Percentiles rank a stretch among this genome's conserved stretches.
Conservation (phyloP, 176 grass and related monocot genomes). For the Themeda triandra region DNA sequence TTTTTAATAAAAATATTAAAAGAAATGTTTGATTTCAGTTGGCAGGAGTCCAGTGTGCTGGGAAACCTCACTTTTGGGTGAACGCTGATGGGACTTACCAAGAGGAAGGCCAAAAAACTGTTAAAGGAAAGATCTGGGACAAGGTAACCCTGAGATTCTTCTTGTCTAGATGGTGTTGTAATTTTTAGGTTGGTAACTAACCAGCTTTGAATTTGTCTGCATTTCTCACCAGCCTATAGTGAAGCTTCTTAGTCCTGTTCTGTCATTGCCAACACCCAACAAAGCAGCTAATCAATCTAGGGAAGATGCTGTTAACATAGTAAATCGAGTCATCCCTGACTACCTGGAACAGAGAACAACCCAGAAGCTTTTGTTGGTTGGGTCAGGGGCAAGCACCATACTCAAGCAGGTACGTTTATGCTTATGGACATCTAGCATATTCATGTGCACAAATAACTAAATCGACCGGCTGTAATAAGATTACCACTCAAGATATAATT, state of each 20-base stretch:
- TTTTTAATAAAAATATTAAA: background rate
- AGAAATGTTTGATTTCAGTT: constrained; percentile 49
- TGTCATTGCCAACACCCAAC: constrained; percentile 82
- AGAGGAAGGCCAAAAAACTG: constrained; percentile 96
- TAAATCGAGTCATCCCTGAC: constrained; percentile 48
- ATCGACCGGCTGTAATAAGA: constrained; percentile 5
- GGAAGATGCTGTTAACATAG: constrained; percentile 46
- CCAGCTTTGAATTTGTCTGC: constrained; percentile 13
- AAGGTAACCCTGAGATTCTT: constrained; percentile 54
- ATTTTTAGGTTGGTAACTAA: constrained; percentile 5
- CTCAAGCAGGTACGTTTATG: constrained; percentile 82
- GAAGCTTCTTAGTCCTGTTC: constrained; percentile 87
- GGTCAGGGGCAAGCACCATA: constrained; percentile 90
- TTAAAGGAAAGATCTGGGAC: constrained; percentile 91
- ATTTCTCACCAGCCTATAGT: constrained; percentile 67
- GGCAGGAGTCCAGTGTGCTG: constrained; percentile 97
- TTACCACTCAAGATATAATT: background rate
- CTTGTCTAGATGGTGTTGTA: constrained; percentile 2
- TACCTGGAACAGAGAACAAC: constrained; percentile 58
- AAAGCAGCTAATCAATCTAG: constrained; percentile 43
- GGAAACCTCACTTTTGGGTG: constrained; percentile 98
- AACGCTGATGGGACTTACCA: constrained; percentile 96
- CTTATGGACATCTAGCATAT: background rate
- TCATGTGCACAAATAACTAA: background rate
- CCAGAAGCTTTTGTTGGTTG: constrained; percentile 81